Base-by-base conservation (phyloP, 2,329 filamentous ascomycete species). In the Clarireedia hainanense region DNA sequence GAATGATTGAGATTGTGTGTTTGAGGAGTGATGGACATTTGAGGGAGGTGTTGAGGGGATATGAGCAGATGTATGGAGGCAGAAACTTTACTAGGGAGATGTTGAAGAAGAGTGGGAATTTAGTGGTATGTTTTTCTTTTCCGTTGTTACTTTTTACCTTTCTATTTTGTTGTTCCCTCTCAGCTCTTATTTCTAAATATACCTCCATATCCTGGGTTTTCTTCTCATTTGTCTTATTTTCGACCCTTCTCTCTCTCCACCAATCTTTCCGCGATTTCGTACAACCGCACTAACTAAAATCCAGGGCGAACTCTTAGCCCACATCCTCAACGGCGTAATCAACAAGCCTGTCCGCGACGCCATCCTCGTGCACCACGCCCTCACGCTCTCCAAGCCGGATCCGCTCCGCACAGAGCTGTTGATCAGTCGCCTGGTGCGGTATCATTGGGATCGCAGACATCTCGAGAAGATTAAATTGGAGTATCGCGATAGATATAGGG, bases 301-400 rank as follows among this genome's bases (percentile, higher is more conserved):
- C 2, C 63, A 96, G 91, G 94, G 94, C 61, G 94, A 99, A 74
- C 84, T 95, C 20, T 83, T 97, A 39, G 89, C 91, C 0, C 94
- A 97, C 72, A 89, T 97, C 64, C 85, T 99, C 67, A 96, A 97
- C 73, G 94, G 94, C 66, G 85, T 95, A 56, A 95, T 97, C 75
- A 97, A 97, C 74, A 88, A 88, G 57, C 91, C 94, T 5, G 90
- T 95, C 60, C 89, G 94, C 55, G 94, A 97, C 70, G 90, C 92
- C 3, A 80, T 96, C 39, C 84, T 97, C 2, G 77, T 99, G 1
- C 85, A 95, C 71, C 94, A 97, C 74, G 92, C 94, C 2, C 83
- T 97, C 61, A 86, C 84, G 20, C 81, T 86, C 47, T 85, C 86
- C 3, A 81, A 61, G 52, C 61, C 63, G 0, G 88, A 92, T 67